These are phyloP conservation scores for Achlya hypogyna DNA, from an alignment of 352 stramenopile species.

Conservation along the genomic window DNA sequence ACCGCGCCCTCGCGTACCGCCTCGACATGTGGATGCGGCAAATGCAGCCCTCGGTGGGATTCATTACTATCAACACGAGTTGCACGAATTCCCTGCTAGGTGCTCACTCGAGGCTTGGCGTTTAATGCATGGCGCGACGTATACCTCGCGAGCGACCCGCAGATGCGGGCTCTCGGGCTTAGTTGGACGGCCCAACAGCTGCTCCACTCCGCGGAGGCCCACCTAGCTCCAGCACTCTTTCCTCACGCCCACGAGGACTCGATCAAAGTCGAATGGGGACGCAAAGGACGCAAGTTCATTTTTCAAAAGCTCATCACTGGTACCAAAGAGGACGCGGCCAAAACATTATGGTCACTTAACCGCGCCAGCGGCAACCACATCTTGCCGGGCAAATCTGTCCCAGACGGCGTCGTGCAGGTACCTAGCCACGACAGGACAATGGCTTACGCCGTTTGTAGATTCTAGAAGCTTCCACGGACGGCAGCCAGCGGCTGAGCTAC, in stretches of 20 bases:
- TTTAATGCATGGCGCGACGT: background rate
- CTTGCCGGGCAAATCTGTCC: background rate
- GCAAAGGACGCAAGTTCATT: background rate
- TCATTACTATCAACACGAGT: background rate
- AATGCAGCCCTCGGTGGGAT: background rate
- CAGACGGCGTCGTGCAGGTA: background rate
- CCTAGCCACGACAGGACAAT: background rate
- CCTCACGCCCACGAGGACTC: background rate
- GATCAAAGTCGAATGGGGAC: constrained; percentile 3
- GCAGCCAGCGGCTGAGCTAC: background rate
- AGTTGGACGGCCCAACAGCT: background rate
- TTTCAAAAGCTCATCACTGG: background rate
- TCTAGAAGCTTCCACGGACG: background rate
- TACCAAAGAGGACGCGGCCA: background rate
- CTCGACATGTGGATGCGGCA: background rate
- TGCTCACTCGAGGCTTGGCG: background rate
- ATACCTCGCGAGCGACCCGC: background rate
- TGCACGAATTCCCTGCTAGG: background rate
- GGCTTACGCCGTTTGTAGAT: background rate
- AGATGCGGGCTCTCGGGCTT: background rate
- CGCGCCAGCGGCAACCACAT: background rate
- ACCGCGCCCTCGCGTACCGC: background rate
- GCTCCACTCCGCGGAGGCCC: background rate
- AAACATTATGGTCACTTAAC: background rate
- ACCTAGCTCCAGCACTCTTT: background rate